Conservation (phyloP, 2,329 filamentous ascomycete genomes). For the Cercospora sesami region DNA sequence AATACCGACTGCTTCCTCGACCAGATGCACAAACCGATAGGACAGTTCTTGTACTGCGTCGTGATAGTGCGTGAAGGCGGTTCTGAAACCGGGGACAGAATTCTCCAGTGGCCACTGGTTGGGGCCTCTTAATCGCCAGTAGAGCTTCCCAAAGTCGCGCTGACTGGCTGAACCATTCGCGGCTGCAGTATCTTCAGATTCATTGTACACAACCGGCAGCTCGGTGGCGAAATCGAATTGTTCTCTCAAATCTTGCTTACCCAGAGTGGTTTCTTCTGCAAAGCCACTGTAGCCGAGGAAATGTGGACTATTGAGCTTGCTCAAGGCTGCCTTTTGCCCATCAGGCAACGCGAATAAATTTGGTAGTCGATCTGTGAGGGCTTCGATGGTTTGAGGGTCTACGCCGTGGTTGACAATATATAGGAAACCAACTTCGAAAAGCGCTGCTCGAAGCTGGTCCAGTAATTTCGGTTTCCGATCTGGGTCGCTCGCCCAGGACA, state of each 20-base stretch:
- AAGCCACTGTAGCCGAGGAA: slow-evolving; percentile 61
- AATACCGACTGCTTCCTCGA: slow-evolving; percentile 57
- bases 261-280: slow-evolving; percentile 58
- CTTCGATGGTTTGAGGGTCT: slow-evolving; percentile 38
- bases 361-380: slow-evolving; percentile 47
- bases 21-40: slow-evolving; percentile 56
- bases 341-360: slow-evolving; percentile 47
- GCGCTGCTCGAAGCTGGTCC: slow-evolving; percentile 47
- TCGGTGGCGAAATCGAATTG: slow-evolving; percentile 64
- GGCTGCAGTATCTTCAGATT: slow-evolving; percentile 34
- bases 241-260: slow-evolving; percentile 54
- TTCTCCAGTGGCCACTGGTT: slow-evolving; percentile 42
- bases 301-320: slow-evolving; percentile 57
- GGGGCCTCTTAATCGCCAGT: slow-evolving; percentile 45
- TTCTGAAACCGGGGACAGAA: slow-evolving; percentile 37
- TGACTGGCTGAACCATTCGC: slow-evolving; percentile 36
- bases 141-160: slow-evolving; percentile 44
- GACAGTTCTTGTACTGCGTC: slow-evolving; percentile 53
- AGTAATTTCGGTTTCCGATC: slow-evolving; percentile 43
- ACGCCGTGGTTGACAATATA: slow-evolving; percentile 56
- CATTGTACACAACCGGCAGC: slow-evolving; percentile 42
- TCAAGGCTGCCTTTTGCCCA: slow-evolving; percentile 45
- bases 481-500: slow-evolving; percentile 47
- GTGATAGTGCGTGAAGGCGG: slow-evolving; percentile 49
- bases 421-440: slow-evolving; percentile 56